Evolutionary conservation across 2,329 filamentous ascomycete genomes (phyloP).

Genomic region (Paraphaeosphaeria sporulosa): DNA sequence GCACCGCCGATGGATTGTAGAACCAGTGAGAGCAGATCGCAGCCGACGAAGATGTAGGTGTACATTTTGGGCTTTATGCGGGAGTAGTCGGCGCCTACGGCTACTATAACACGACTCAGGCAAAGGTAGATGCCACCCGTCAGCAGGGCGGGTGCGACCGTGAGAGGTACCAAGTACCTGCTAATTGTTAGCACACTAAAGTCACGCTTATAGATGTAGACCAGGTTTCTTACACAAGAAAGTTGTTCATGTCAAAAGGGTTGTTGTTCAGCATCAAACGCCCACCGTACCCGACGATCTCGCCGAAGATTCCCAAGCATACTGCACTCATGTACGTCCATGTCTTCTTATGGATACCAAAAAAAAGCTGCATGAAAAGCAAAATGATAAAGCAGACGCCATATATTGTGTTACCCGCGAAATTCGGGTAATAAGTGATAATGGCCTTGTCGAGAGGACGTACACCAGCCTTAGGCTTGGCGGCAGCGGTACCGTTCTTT

Average conservation of each 20-base stretch:
- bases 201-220: background rate
- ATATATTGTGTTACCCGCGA: slow-evolving; percentile 61
- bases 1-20: slow-evolving; percentile 65
- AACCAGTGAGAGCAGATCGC: slow-evolving; percentile 64
- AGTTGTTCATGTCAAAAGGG: slow-evolving; percentile 58
- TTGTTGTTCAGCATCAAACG: slow-evolving; percentile 61
- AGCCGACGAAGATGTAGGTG: slow-evolving; percentile 65
- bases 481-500: background rate
- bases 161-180: slow-evolving; percentile 62
- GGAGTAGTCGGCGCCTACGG: slow-evolving; percentile 52
- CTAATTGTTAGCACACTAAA: slow-evolving; percentile 12
- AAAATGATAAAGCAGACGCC: slow-evolving; percentile 56
- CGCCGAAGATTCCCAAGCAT: slow-evolving; percentile 56
- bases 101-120: slow-evolving; percentile 61
- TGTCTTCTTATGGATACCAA: slow-evolving; percentile 60
- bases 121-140: slow-evolving; percentile 63
- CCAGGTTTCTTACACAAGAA: slow-evolving; percentile 55
- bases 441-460: slow-evolving; percentile 57
- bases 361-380: slow-evolving; percentile 55
- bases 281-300: slow-evolving; percentile 63
- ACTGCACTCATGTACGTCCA: slow-evolving; percentile 61
- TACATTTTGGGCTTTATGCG: slow-evolving; percentile 50
- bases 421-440: slow-evolving; percentile 61
- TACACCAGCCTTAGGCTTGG: slow-evolving; percentile 20
- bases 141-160: slow-evolving; percentile 63